Evolutionary conservation across 2,329 filamentous ascomycete species (phyloP).

Genomic region (Botrytis pseudocinerea): DNA sequence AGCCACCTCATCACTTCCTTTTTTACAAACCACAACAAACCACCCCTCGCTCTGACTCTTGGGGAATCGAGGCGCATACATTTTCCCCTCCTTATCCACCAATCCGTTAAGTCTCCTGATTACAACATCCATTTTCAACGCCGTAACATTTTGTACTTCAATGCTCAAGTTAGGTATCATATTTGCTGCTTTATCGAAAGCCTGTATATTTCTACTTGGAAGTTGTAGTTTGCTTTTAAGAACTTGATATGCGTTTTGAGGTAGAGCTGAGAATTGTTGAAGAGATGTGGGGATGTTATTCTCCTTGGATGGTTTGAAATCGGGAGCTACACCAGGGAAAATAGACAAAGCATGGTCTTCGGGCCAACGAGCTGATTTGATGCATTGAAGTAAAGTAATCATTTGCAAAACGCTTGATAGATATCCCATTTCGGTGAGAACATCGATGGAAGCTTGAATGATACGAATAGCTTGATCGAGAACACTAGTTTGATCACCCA

Average conservation of each 20-base stretch:
- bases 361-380: constrained; percentile 93
- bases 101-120: constrained; percentile 68
- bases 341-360: constrained; percentile 77
- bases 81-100: constrained; percentile 65
- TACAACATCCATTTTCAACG: constrained; percentile 61
- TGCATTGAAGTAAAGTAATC: constrained; percentile 82
- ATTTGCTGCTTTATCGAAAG: constrained; percentile 58
- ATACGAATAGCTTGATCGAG: constrained; percentile 97
- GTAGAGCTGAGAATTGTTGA: constrained; percentile 37
- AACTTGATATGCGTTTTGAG: constrained; percentile 41
- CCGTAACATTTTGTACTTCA: constrained; percentile 59
- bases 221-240: constrained; percentile 53
- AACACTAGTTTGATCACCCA: constrained; percentile 87
- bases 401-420: constrained; percentile 76
- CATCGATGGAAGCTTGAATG: constrained; percentile 91
- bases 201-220: constrained; percentile 50
- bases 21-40: constrained; percentile 77
- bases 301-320: constrained; percentile 27
- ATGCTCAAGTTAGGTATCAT: constrained; percentile 70
- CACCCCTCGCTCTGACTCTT: constrained; percentile 94
- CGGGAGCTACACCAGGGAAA: constrained; percentile 66
- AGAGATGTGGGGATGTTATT: constrained; percentile 39
- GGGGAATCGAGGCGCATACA: constrained; percentile 86
- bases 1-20: constrained; percentile 71
- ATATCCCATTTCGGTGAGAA: constrained; percentile 85